Evolutionary conservation across 352 stramenopile genomes (phyloP).

Genomic region (Pythium apleroticum): DNA sequence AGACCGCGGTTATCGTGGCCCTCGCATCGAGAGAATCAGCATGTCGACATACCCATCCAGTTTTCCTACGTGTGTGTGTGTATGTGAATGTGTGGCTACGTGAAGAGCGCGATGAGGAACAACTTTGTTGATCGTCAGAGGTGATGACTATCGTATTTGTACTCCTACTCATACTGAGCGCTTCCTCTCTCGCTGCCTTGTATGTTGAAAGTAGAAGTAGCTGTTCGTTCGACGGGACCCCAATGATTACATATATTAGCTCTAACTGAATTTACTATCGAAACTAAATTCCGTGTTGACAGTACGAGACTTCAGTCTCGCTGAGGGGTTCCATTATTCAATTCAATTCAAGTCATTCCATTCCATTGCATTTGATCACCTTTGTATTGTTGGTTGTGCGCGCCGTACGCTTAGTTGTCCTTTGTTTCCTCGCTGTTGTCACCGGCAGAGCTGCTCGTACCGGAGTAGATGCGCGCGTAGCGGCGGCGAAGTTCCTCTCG

Average conservation of each 20-base stretch:
- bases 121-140: conserved; percentile 33
- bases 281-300: conserved; percentile 38
- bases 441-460: background rate
- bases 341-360: background rate
- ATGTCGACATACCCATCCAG: conserved; percentile 30
- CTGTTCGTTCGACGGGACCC: conserved; percentile 22
- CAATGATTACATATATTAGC: conserved; percentile 90
- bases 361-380: background rate
- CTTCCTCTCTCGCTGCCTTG: conserved; percentile 7
- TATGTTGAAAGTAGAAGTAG: too few relatives aligned
- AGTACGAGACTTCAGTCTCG: conserved; percentile 27
- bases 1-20: conserved; percentile 34
- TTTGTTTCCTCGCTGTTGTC: conserved; percentile 16
- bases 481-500: conserved; percentile 34
- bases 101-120: conserved; percentile 33
- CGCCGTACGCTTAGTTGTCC: background rate
- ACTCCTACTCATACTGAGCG: conserved; percentile 44
- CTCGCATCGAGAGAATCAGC: conserved; percentile 39
- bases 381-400: background rate
- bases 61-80: conserved; percentile 11
- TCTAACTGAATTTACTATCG: conserved; percentile 87
- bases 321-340: conserved; percentile 23
- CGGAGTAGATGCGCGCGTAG: conserved; percentile 35
- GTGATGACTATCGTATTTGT: conserved; percentile 35
- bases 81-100: conserved; percentile 15